Evolutionary conservation across 2,329 filamentous ascomycete species (phyloP).

Genomic region (Diaporthe citriasiana): DNA sequence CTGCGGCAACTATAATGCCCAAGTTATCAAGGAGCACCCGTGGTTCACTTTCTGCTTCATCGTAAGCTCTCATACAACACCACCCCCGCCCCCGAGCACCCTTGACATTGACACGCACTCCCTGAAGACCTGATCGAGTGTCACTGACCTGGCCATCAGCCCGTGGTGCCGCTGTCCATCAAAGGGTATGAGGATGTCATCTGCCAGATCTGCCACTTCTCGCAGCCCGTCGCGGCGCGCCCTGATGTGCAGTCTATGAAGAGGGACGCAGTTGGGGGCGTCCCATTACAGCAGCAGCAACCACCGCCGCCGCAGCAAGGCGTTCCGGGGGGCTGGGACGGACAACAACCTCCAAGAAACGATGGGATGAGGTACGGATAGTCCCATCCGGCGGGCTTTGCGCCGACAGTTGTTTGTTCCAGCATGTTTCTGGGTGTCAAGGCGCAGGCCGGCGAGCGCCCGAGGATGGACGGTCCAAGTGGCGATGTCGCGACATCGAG

Average conservation of each 20-base stretch:
- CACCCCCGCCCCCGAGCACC: not conserved
- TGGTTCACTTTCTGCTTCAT: slow-evolving; percentile 88
- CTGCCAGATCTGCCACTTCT: slow-evolving; percentile 83
- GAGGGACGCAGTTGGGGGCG: slow-evolving; percentile 51
- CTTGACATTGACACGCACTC: not conserved
- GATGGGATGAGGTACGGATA: slow-evolving; percentile 51
- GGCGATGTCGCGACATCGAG: not conserved
- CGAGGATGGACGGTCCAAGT: not conserved
- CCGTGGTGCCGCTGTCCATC: slow-evolving; percentile 78
- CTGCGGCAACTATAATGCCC: slow-evolving; percentile 74
- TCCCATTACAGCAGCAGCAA: slow-evolving; percentile 55
- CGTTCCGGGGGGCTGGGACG: slow-evolving; percentile 53
- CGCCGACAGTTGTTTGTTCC: not conserved
- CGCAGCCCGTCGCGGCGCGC: slow-evolving; percentile 73
- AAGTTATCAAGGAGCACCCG: slow-evolving; percentile 73
- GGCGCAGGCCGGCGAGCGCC: not conserved
- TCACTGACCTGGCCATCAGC: slow-evolving; percentile 56
- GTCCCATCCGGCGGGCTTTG: slow-evolving; percentile 58
- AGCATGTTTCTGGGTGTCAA: not conserved
- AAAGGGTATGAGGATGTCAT: slow-evolving; percentile 77
- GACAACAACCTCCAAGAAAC: slow-evolving; percentile 42
- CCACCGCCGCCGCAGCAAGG: slow-evolving; percentile 52
- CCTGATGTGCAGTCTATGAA: slow-evolving; percentile 69
- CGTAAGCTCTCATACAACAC: slow-evolving; percentile 56
- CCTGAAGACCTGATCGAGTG: not conserved